phyloP scores from a whole-genome alignment of 192 early-diverging fungal species.

The Podila minutissima region DNA sequence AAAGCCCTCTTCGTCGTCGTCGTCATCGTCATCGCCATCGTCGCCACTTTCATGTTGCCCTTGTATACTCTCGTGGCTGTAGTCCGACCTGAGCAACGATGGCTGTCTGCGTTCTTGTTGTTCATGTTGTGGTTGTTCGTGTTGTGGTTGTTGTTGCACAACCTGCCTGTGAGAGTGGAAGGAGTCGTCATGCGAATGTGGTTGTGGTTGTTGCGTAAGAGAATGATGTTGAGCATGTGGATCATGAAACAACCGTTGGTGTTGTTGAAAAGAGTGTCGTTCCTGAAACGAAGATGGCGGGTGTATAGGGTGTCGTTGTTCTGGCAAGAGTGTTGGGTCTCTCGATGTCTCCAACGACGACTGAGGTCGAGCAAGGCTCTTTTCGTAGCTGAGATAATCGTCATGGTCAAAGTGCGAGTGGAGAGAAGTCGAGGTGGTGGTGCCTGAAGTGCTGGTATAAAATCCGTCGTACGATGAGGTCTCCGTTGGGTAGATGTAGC shows the following conservation, averaged over 20 bases:
- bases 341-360: not conserved
- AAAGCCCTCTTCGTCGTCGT: conserved; percentile 5
- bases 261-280: not conserved
- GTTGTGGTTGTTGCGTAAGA: not conserved
- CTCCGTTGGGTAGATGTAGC: conserved; percentile 4
- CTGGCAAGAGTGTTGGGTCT: not conserved
- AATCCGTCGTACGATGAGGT: conserved; percentile 3
- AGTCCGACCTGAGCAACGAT: not conserved
- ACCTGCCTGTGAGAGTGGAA: conserved; percentile 1
- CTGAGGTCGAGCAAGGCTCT: too few relatives aligned
- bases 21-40: conserved; percentile 9
- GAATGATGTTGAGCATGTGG: not conserved
- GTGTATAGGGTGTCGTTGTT: not conserved
- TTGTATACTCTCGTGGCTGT: not conserved
- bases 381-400: not conserved
- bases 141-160: not conserved
- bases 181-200: not conserved
- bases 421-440: not conserved
- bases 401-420: conserved; percentile 1
- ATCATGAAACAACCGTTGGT: not conserved
- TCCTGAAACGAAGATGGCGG: not conserved
- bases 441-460: not conserved
- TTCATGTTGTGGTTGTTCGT: conserved; percentile 1
- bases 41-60: not conserved
- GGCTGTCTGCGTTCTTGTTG: not conserved